Base-by-base conservation (phyloP, 2,329 filamentous ascomycete species). In the Metarhizium anisopliae region DNA sequence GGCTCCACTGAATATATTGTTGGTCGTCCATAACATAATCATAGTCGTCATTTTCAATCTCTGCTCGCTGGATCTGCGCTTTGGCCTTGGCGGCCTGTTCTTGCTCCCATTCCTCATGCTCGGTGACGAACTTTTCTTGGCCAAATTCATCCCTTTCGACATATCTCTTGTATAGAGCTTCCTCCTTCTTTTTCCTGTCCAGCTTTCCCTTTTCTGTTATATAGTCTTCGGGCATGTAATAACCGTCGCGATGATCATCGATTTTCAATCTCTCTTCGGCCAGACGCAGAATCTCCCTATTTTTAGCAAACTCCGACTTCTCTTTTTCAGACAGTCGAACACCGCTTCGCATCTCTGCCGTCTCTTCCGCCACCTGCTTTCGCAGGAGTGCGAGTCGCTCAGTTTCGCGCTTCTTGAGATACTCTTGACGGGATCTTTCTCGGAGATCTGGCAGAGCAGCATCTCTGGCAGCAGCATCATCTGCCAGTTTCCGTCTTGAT, bases 31-130 rank as follows among this genome's bases (percentile, higher is more conserved):
- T 85, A 14, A 99, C 89, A 66, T 92, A 96, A 63, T 94, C 89
- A 67, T 97, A 99, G 57, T 95, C 86, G 13, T 91, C 85, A 53
- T 92, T 85, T 14, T 88, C 84, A 40, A 86, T 80, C 66, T 95
- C 90, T 0, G 84, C 75, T 54, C 84, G 83, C 61, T 83, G 80
- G 57, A 95, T 90, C 68, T 96, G 91, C 1, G 90, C 85, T 68
- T 93, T 94, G 6, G 90, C 92, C 69, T 95, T 95, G 56, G 85
- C 80, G 1, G 87, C 82, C 72, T 97, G 93, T 67, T 97, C 93
- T 56, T 84, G 77, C 68, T 99, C 94, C 93, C 93, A 99, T 66
- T 96, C 89, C 59, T 99, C 92, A 60, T 96, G 89, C 68, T 99
- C 94, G 0, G 91, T 96, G 56, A 96, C 83, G 63, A 90, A 95